phyloP scores from a whole-genome alignment of 371 early-diverging fungal species.

The Lichtheimia corymbifera region DNA sequence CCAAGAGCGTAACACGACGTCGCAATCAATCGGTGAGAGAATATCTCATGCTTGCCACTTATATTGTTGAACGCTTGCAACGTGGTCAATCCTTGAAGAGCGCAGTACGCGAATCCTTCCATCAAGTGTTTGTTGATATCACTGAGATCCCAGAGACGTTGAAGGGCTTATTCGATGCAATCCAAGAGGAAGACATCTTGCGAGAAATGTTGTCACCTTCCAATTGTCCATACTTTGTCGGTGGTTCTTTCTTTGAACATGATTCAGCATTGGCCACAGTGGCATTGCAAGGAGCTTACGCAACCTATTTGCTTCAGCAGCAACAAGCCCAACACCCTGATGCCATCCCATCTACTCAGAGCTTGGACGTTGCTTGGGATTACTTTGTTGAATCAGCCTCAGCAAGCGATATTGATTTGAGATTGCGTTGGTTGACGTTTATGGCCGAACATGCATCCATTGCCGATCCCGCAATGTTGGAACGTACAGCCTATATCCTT shows the following conservation, averaged over 20 bases:
- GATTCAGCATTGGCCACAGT: conserved; percentile 62
- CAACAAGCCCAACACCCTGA: conserved; percentile 16
- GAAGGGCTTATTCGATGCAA: conserved; percentile 15
- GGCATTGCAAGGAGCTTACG: conserved; percentile 62
- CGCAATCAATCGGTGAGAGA: conserved; percentile 57
- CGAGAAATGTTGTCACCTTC: conserved; percentile 36
- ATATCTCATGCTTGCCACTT: conserved; percentile 55
- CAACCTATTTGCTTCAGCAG: conserved; percentile 48
- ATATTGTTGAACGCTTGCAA: conserved; percentile 68
- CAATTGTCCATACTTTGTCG: conserved; percentile 59
- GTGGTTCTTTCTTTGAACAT: conserved; percentile 55
- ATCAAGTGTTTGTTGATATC: conserved; percentile 55
- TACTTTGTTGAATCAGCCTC: conserved; percentile 60
- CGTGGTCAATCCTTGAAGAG: conserved; percentile 59
- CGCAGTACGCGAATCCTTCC: conserved; percentile 56
- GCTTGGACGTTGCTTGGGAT: conserved; percentile 54
- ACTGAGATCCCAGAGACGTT: conserved; percentile 26
- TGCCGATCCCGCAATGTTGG: conserved; percentile 19
- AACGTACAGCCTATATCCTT: conserved; percentile 32
- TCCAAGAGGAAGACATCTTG: conserved; percentile 14
- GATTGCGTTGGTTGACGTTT: conserved; percentile 56
- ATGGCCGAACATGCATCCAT: conserved; percentile 35
- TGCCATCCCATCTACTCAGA: conserved; percentile 4
- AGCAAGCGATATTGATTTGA: conserved; percentile 42
- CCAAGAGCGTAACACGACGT: conserved; percentile 30